These are phyloP conservation scores for Aspergillus sojae DNA, from an alignment of 2,329 filamentous ascomycete species.

Conservation along the genomic window DNA sequence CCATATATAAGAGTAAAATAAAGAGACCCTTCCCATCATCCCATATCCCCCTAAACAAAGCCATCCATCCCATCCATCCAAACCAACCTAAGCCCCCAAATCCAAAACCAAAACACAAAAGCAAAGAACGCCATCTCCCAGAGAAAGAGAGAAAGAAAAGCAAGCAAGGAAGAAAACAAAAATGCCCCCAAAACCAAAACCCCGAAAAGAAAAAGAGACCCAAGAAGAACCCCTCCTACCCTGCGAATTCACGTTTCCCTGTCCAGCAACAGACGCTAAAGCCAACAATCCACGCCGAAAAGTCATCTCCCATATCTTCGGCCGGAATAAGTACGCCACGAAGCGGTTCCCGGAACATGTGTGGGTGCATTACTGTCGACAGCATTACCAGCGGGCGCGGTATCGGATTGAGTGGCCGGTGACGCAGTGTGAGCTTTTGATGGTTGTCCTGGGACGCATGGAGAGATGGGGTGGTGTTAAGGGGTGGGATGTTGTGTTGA, in stretches of 20 bases:
- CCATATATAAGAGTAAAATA: background rate
- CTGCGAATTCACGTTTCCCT: slow-evolving; percentile 21
- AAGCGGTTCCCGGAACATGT: slow-evolving; percentile 67
- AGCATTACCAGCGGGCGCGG: slow-evolving; percentile 76
- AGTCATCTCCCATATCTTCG: slow-evolving; percentile 79
- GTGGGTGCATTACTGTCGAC: slow-evolving; percentile 78
- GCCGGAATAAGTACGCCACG: slow-evolving; percentile 78
- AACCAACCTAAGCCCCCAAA: too few relatives aligned
- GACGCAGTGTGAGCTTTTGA: slow-evolving; percentile 66
- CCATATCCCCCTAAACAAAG: background rate
- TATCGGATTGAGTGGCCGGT: slow-evolving; percentile 68
- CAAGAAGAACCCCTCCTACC: background rate
- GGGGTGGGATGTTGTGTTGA: slow-evolving; percentile 64
- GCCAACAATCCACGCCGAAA: slow-evolving; percentile 47
- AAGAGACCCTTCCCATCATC: background rate
- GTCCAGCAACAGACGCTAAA: slow-evolving; percentile 5
- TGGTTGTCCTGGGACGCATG: slow-evolving; percentile 64
- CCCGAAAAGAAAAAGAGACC: background rate
- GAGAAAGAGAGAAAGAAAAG: background rate
- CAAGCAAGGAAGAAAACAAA: background rate
- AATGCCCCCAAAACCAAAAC: background rate
- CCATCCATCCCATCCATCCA: background rate
- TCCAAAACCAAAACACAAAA: too few relatives aligned
- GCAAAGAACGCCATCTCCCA: background rate
- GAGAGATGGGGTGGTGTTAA: slow-evolving; percentile 64